Conservation (phyloP, 2,329 filamentous ascomycete genomes). For the Grosmannia serpens region DNA sequence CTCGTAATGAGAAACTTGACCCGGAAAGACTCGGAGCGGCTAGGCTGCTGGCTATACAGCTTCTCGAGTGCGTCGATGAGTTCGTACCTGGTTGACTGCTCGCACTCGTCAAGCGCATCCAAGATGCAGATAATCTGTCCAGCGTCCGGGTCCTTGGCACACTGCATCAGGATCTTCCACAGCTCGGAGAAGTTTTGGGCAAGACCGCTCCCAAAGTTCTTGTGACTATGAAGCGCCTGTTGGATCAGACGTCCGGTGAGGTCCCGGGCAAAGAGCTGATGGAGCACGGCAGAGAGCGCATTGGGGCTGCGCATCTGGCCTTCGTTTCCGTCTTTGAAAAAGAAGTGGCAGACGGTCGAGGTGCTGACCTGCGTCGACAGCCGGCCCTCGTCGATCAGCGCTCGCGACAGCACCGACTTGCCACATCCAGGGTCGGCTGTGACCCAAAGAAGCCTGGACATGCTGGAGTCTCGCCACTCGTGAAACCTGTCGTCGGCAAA, state of each 20-base stretch:
- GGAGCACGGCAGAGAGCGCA: conserved; percentile 16
- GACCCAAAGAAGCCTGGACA: conserved; percentile 20
- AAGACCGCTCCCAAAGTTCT: conserved; percentile 5
- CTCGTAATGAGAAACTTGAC: conserved; percentile 22
- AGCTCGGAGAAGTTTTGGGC: conserved; percentile 7
- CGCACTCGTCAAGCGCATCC: conserved; percentile 23
- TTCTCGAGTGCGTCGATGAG: conserved; percentile 11
- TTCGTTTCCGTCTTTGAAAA: conserved; percentile 21
- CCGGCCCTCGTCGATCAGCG: conserved; percentile 18
- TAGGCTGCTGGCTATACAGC: conserved; percentile 4
- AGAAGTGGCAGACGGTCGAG: conserved; percentile 21
- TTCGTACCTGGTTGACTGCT: conserved; percentile 3
- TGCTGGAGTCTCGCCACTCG: neutral
- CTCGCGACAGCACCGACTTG: conserved; percentile 20
- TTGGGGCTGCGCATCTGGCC: conserved; percentile 10
- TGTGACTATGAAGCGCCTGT: conserved; percentile 1
- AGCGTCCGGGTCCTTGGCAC: neutral
- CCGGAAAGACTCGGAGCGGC: neutral
- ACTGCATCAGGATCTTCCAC: conserved; percentile 12
- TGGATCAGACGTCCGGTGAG: conserved; percentile 6
- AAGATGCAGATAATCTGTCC: conserved; percentile 19
- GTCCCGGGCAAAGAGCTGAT: conserved; percentile 16
- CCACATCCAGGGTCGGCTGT: conserved; percentile 20
- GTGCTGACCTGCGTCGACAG: conserved; percentile 13
- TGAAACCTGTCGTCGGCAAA: neutral